Evolutionary conservation across 768 basidiomycete genomes (phyloP).

Genomic region (Russula ochroleuca): DNA sequence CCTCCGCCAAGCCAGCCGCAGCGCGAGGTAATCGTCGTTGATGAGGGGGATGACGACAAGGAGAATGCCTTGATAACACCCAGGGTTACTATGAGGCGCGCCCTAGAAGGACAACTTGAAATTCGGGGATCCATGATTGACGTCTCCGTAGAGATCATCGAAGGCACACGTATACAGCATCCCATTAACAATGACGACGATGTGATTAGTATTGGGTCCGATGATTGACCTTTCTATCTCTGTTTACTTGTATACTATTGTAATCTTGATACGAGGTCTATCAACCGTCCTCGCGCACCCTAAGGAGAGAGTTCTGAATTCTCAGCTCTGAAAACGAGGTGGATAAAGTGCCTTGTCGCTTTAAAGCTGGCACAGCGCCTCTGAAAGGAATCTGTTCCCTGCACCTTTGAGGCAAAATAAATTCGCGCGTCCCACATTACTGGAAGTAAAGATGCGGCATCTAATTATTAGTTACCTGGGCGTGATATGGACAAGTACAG

Average conservation of each 20-base stretch:
- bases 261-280: neutral
- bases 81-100: conserved; percentile 47
- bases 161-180: neutral
- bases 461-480: conserved; percentile 22
- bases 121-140: conserved; percentile 45
- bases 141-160: conserved; percentile 43
- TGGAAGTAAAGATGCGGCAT: neutral
- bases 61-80: conserved; percentile 55
- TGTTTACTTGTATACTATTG: neutral
- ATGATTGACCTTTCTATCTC: conserved; percentile 3
- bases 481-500: conserved; percentile 21
- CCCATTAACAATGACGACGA: conserved; percentile 14
- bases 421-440: neutral
- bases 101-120: conserved; percentile 32
- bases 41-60: conserved; percentile 53
- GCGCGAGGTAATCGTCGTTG: conserved; percentile 41
- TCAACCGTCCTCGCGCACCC: neutral
- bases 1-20: conserved; percentile 18
- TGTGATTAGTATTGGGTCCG: conserved; percentile 23
- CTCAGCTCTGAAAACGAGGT: neutral
- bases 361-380: neutral
- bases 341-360: neutral
- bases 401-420: neutral
- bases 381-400: neutral
- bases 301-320: neutral